phyloP scores from a whole-genome alignment of 495 filamentous ascomycete genomes.

The Daldinia childiae region DNA sequence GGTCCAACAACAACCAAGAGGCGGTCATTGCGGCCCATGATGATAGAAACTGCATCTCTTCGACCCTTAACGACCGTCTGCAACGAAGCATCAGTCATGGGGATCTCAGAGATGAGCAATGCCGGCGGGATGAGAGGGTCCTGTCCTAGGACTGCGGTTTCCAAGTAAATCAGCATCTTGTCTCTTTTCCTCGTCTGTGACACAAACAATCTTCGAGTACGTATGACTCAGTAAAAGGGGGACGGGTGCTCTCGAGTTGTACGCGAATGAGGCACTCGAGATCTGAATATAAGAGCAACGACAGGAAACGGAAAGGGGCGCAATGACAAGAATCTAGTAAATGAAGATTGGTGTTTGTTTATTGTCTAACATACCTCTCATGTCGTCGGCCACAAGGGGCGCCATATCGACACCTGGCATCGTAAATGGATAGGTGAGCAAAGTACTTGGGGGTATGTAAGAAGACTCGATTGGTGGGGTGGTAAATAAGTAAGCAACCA shows the following conservation, averaged over 20 bases:
- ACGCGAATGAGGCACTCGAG: constrained; percentile 16
- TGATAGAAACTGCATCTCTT: constrained; percentile 81
- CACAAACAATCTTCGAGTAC: background rate
- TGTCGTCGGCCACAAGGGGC: constrained; percentile 59
- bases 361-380: constrained; percentile 53
- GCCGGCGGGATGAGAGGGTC: constrained; percentile 92
- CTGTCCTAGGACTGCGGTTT: constrained; percentile 82
- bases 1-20: constrained; percentile 94
- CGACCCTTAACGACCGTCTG: constrained; percentile 84
- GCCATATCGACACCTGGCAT: constrained; percentile 59
- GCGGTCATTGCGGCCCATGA: constrained; percentile 81
- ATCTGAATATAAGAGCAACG: constrained; percentile 5
- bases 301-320: constrained; percentile 4
- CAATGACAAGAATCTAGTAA: constrained; percentile 1
- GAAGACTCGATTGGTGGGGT: constrained; percentile 1
- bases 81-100: constrained; percentile 69
- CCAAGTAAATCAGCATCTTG: constrained; percentile 44
- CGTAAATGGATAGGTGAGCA: constrained; percentile 28
- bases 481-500: background rate
- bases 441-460: background rate
- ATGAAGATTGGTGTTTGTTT: constrained; percentile 2
- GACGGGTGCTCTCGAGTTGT: constrained; percentile 22
- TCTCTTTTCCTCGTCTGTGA: constrained; percentile 12
- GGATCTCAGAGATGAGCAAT: constrained; percentile 88
- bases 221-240: constrained; percentile 8